A percentile compares a stretch with the other conserved stretches of the same genome.
Conservation (phyloP, 495 filamentous ascomycete species). For the Aspergillus cristatus region DNA sequence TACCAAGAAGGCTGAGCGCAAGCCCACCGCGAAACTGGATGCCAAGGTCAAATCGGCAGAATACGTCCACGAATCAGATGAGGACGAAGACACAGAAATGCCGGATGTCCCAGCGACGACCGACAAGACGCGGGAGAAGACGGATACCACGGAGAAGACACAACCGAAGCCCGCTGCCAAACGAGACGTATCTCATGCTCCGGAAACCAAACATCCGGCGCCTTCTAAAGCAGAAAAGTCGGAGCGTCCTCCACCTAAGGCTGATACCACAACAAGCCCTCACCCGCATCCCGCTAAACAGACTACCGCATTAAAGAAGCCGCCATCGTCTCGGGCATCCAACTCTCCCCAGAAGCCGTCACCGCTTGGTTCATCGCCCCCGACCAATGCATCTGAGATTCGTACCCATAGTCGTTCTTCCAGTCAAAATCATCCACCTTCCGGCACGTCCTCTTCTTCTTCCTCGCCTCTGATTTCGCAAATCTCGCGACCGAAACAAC, state of each 20-base stretch:
- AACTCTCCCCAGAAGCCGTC: slow-evolving; percentile 64
- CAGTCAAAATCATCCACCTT: slow-evolving; percentile 34
- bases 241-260: slow-evolving; percentile 4
- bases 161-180: slow-evolving; percentile 11
- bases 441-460: slow-evolving; percentile 38
- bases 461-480: slow-evolving; percentile 38
- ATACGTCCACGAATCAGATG: slow-evolving; percentile 64
- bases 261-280: slow-evolving; percentile 7
- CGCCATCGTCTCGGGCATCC: slow-evolving; percentile 28
- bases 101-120: slow-evolving; percentile 23
- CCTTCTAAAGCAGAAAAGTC: slow-evolving; percentile 7
- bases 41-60: slow-evolving; percentile 61
- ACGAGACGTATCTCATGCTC: slow-evolving; percentile 9
- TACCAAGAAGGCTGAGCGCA: slow-evolving; percentile 42
- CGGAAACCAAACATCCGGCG: slow-evolving; percentile 8
- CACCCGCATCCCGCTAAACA: slow-evolving; percentile 16
- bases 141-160: slow-evolving; percentile 4
- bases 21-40: slow-evolving; percentile 31
- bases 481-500: slow-evolving; percentile 15
- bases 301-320: slow-evolving; percentile 25
- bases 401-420: slow-evolving; percentile 34
- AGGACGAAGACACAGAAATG: slow-evolving; percentile 52
- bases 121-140: slow-evolving; percentile 24
- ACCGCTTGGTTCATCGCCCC: slow-evolving; percentile 64
- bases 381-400: slow-evolving; percentile 62